Evolutionary conservation across 768 basidiomycete genomes (phyloP), one percentile per base, ranked within the genome.

Genomic region (Trametes villosa): DNA sequence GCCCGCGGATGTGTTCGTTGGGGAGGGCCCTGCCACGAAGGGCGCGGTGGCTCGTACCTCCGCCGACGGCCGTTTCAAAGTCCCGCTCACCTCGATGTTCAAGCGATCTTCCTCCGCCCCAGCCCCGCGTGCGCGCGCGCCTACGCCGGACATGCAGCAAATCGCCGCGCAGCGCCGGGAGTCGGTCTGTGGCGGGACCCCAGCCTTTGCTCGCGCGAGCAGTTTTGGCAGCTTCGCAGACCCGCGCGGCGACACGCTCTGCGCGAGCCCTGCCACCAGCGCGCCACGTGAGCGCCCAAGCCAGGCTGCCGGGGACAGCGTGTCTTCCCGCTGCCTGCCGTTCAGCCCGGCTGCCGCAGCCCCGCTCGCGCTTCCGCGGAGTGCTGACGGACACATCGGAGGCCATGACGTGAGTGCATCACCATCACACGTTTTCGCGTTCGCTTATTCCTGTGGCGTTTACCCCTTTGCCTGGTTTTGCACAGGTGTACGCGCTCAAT

Each of bases 1-100:
- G 13, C 33, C 15, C 24, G 31, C 50, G 20, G 30, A 22, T 42
- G 20, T 18, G 29, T 50, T 36, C 50, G 41, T 38, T 30, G 47
- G 33, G 18, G 62, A 54, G 38, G 18, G 31, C 22, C 24, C 31
- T 24, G 55, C 53, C 24, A 36, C 40, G 31, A 63, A 60, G 20
- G 26, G 50, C 20, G 13, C 31, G 48, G 59, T 51, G 24, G 46
- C 57, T 13, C 55, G 53, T 40, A 20, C 59, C 24, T 57, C 50
- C 27, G 42, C 26, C 13, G 71, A 70, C 42, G 64, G 66, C 4
- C 74, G 79, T 44, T 77, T 82, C 71, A 71, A 71, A 38, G 75
- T 84, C 26, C 81, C 86, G 3, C 79, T 87, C 29, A 85, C 86
- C 4, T 79, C 85, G 51, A 83, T 87, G 84, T 85, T 83, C 76